Evolutionary conservation across 2,329 filamentous ascomycete species (phyloP).

Genomic region (Knoxdaviesia capensis): DNA sequence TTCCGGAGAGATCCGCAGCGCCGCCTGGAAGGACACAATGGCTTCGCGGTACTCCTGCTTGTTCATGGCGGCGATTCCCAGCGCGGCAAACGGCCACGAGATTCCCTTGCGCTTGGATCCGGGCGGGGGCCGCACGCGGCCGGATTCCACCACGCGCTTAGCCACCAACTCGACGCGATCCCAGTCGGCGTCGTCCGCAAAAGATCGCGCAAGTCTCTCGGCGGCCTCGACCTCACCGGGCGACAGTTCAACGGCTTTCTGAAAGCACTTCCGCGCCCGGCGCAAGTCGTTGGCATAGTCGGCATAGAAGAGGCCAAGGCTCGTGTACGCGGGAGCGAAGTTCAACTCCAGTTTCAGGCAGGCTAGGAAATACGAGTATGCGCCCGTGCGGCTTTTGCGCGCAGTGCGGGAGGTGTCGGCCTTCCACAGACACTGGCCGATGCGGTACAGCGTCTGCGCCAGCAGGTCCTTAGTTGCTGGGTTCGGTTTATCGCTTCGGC

Average conservation of each 20-base stretch:
- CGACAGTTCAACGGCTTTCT: constrained; percentile 89
- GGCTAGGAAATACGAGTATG: constrained; percentile 66
- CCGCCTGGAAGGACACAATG: constrained; percentile 80
- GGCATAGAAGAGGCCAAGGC: constrained; percentile 72
- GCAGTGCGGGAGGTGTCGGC: constrained; percentile 52
- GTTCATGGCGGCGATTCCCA: constrained; percentile 88
- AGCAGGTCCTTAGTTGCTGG: constrained; percentile 42
- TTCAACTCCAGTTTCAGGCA: constrained; percentile 74
- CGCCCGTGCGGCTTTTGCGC: constrained; percentile 60
- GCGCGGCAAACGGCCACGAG: constrained; percentile 87
- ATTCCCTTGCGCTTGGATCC: constrained; percentile 85
- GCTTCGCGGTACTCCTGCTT: constrained; percentile 79
- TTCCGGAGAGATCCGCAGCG: constrained; percentile 60
- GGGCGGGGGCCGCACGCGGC: constrained; percentile 72
- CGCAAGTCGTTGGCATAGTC: constrained; percentile 80
- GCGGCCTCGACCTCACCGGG: constrained; percentile 71
- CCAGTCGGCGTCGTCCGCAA: constrained; percentile 86
- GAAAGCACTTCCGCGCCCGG: constrained; percentile 77
- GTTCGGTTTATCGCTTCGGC: constrained; percentile 7
- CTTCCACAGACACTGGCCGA: constrained; percentile 78
- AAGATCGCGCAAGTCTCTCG: constrained; percentile 65
- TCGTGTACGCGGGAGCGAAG: constrained; percentile 80
- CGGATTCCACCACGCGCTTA: constrained; percentile 82
- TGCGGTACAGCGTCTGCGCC: constrained; percentile 67
- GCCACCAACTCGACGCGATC: constrained; percentile 88